Percentiles rank a stretch among this genome's conserved stretches.
phyloP scores from a whole-genome alignment of 176 grass and related monocot genomes.

The Tillandsia leiboldiana region DNA sequence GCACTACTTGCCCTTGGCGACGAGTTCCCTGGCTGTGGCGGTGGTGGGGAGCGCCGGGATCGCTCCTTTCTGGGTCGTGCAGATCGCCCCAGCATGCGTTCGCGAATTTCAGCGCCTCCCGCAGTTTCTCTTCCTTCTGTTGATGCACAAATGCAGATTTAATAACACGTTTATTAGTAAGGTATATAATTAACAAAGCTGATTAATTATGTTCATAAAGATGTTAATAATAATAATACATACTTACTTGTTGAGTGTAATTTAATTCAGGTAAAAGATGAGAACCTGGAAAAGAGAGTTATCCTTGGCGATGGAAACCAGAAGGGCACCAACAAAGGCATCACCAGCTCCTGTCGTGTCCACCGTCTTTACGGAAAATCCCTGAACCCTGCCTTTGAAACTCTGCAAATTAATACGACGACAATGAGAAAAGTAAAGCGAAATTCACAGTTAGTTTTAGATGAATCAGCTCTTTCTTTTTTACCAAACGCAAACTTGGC shows the following conservation, averaged over 20 bases:
- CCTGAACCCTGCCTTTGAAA: constrained; percentile 61
- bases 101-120: constrained; percentile 58
- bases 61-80: constrained; percentile 80
- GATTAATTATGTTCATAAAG: too few relatives aligned
- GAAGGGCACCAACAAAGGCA: constrained; percentile 73
- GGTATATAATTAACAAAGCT: too few relatives aligned
- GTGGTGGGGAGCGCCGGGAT: constrained; percentile 73
- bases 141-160: not conserved
- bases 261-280: too few relatives aligned
- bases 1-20: constrained; percentile 38
- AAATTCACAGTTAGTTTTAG: not conserved
- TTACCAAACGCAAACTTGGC: too few relatives aligned
- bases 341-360: constrained; percentile 91
- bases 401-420: constrained; percentile 19
- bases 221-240: too few relatives aligned
- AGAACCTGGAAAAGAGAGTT: constrained; percentile 48
- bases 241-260: too few relatives aligned
- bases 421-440: not conserved
- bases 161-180: not conserved
- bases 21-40: constrained; percentile 29
- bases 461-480: too few relatives aligned
- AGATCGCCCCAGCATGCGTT: constrained; percentile 80
- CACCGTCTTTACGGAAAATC: constrained; percentile 53
- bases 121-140: constrained; percentile 77
- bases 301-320: constrained; percentile 65